Base-by-base conservation (phyloP, 148 eudicot species). In the Gaultheria prostrata region DNA sequence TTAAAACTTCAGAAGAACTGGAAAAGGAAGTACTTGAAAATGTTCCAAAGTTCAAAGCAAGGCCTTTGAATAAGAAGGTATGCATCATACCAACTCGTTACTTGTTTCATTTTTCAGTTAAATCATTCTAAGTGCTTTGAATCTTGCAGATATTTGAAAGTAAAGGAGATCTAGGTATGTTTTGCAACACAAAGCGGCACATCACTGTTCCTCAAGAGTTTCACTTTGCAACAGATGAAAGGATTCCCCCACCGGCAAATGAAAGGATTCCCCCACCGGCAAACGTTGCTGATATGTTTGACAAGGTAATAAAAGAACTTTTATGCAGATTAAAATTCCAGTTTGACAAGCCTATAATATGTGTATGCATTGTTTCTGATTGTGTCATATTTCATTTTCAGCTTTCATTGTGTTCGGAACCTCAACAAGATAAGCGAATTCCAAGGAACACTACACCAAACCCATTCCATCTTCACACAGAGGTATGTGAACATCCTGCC, bases 41-140 rank as follows among this genome's bases (percentile, higher is more conserved):
- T 69, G 87, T 88, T 76, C 97, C 98, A 0, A 92, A 90, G 81
- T 97, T 97, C 88, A 94, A 95, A 90, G 99, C 99, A 84, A 93
- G 93, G 79, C 98, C 98, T 87, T 86, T 95, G 88, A 97, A 93
- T 85, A 93, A 86, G 86, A 97, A 93, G 96, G 99, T 97, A 87
- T 11, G 5, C 4, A 15, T 32, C 20, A 30, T 32, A 17, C 35
- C 21, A 71, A 74, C 51, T 13, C 11, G 1, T 14, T 53, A 20
- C 35, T 7, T 28, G 15, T 14, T 24, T 11, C 57, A 20, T 78
- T 43, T 83, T 53, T 77, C 63, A 32, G 48, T 57, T 75, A 14
- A 65, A 63, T 33, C 57, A 56, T 21, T 35, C 9, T 6, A 8
- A 32, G 13, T 75, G 28, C 43, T n/a, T 54, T 69, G 74, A 54